These are phyloP conservation scores for Byssoonygena ceratinophila DNA, from an alignment of 2,329 filamentous ascomycete genomes.

Conservation along the genomic window DNA sequence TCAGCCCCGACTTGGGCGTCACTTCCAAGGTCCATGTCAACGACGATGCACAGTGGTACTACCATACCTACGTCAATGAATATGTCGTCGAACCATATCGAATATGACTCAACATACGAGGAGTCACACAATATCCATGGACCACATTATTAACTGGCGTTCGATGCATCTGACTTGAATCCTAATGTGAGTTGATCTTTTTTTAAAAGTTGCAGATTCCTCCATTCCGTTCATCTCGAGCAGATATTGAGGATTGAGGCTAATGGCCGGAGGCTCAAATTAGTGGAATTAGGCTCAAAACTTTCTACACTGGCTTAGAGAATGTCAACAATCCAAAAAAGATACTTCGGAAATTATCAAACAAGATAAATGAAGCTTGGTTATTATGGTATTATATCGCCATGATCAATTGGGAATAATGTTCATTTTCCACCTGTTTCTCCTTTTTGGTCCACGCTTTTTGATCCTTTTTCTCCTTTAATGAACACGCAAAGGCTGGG, in stretches of 20 bases:
- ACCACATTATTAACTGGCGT: constrained; percentile 13
- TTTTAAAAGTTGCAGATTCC: not conserved
- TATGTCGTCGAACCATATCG: constrained; percentile 22
- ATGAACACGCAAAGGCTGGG: not conserved
- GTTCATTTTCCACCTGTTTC: not conserved
- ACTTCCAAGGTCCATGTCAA: constrained; percentile 13
- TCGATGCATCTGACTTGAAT: not conserved
- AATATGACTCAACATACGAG: constrained; percentile 21
- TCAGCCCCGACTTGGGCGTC: constrained; percentile 11
- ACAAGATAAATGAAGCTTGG: not conserved
- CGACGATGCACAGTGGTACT: constrained; percentile 1
- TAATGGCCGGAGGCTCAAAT: too few species aligned
- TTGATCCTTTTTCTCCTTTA: not conserved
- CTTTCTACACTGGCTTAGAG: too few species aligned
- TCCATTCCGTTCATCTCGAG: too few species aligned
- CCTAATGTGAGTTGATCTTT: not conserved
- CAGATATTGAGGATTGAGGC: too few species aligned
- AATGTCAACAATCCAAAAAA: too few species aligned
- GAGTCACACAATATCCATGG: constrained; percentile 14
- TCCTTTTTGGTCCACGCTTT: not conserved
- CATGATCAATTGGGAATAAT: not conserved
- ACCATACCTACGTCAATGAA: constrained; percentile 5
- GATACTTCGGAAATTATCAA: too few species aligned
- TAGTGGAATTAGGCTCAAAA: not conserved
- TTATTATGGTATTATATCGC: not conserved